phyloP scores from a whole-genome alignment of 2,329 filamentous ascomycete genomes.

The Metarhizium anisopliae region DNA sequence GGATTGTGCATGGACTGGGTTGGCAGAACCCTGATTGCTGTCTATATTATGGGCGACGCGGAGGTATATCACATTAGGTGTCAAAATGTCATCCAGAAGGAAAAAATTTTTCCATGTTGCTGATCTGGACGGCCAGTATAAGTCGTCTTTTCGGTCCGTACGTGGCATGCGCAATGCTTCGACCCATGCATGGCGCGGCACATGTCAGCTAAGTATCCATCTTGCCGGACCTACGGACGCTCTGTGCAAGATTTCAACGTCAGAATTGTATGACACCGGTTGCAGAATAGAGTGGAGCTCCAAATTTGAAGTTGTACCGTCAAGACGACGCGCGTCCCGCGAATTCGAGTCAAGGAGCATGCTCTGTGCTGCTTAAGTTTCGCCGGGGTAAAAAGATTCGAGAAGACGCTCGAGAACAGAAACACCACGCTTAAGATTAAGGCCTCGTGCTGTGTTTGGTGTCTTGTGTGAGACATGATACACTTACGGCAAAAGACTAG shows the following conservation, averaged over 20 bases:
- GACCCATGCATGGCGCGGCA: too few relatives aligned
- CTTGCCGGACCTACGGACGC: not conserved
- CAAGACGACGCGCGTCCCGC: not conserved
- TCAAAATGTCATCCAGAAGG: too few relatives aligned
- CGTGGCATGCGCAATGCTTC: too few relatives aligned
- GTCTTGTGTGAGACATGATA: not conserved
- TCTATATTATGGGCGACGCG: too few relatives aligned
- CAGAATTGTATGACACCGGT: not conserved
- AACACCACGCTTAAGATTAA: not conserved
- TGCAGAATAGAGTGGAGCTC: not conserved
- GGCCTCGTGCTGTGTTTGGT: not conserved
- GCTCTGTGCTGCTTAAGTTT: not conserved
- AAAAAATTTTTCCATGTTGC: too few relatives aligned
- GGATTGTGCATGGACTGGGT: too few relatives aligned
- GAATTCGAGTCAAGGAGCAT: not conserved
- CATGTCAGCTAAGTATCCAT: not conserved
- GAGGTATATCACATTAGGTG: too few relatives aligned
- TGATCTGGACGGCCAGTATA: too few relatives aligned
- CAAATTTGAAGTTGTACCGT: not conserved
- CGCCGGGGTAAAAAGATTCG: not conserved
- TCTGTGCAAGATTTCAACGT: not conserved
- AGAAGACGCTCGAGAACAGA: not conserved
- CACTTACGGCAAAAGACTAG: too few relatives aligned
- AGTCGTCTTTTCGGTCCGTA: too few relatives aligned
- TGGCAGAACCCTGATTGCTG: too few relatives aligned